Conservation (phyloP, 306 rosid species). For the Cucurbita moschata region DNA sequence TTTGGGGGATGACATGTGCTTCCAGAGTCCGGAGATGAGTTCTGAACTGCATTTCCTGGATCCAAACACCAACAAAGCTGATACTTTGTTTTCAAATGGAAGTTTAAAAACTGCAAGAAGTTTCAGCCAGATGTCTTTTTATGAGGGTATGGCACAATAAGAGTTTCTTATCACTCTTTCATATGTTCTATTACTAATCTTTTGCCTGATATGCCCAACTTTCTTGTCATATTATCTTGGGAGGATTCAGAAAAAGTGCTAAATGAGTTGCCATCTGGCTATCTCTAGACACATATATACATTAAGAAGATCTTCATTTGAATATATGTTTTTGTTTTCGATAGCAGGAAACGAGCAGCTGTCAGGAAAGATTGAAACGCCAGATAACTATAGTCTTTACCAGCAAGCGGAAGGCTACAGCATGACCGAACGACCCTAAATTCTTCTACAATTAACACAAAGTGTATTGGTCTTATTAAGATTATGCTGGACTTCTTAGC, state of each 20-base stretch:
- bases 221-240: background rate
- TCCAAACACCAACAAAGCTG: conserved; percentile 32
- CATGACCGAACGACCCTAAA: conserved; percentile 36
- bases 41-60: conserved; percentile 61
- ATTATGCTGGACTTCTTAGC: background rate
- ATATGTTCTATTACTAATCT: background rate
- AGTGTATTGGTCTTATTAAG: background rate
- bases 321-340: background rate
- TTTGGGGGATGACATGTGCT: conserved; percentile 49
- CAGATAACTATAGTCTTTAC: conserved; percentile 38
- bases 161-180: conserved; percentile 23
- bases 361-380: conserved; percentile 53
- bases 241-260: background rate
- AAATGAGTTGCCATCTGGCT: background rate
- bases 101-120: conserved; percentile 31
- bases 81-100: conserved; percentile 39
- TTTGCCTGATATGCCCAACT: background rate
- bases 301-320: background rate
- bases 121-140: conserved; percentile 36
- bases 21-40: conserved; percentile 45
- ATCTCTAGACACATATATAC: background rate
- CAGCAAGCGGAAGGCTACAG: conserved; percentile 39
- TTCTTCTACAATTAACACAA: background rate
- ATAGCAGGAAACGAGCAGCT: conserved; percentile 47
- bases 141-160: conserved; percentile 51